phyloP scores from a whole-genome alignment of 2,329 filamentous ascomycete genomes.

The Colletotrichum tropicale region DNA sequence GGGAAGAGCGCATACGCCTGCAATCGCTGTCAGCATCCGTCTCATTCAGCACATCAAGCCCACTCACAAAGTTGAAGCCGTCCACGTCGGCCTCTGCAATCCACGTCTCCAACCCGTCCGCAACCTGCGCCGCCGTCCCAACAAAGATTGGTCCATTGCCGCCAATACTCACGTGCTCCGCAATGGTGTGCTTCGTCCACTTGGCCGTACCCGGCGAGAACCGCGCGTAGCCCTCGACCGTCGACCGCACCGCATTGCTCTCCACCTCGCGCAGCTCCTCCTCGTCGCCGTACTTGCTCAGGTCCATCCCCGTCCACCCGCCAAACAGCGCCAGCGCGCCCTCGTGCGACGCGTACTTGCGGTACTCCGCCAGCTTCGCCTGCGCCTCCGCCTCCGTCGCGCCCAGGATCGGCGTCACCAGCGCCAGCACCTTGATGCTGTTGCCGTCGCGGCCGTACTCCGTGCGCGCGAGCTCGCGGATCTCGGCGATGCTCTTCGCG shows the following conservation, averaged over 20 bases:
- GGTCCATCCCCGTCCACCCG: constrained; percentile 70
- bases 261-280: constrained; percentile 67
- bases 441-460: constrained; percentile 61
- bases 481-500: constrained; percentile 65
- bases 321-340: constrained; percentile 75
- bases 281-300: constrained; percentile 65
- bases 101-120: constrained; percentile 72
- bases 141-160: constrained; percentile 70
- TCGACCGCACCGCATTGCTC: constrained; percentile 65
- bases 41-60: background rate
- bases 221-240: constrained; percentile 59
- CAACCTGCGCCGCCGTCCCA: constrained; percentile 68
- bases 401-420: constrained; percentile 69
- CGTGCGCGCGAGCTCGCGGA: constrained; percentile 58
- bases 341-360: constrained; percentile 62
- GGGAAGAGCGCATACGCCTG: constrained; percentile 71
- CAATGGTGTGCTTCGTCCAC: constrained; percentile 76
- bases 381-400: constrained; percentile 69
- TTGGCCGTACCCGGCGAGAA: constrained; percentile 64
- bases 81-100: constrained; percentile 72
- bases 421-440: constrained; percentile 70
- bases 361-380: constrained; percentile 66
- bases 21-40: background rate
- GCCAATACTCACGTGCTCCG: constrained; percentile 70
- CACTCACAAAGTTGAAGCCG: constrained; percentile 72